phyloP scores from a whole-genome alignment of 164 flowering plant species.

The Sextonia rubra region DNA sequence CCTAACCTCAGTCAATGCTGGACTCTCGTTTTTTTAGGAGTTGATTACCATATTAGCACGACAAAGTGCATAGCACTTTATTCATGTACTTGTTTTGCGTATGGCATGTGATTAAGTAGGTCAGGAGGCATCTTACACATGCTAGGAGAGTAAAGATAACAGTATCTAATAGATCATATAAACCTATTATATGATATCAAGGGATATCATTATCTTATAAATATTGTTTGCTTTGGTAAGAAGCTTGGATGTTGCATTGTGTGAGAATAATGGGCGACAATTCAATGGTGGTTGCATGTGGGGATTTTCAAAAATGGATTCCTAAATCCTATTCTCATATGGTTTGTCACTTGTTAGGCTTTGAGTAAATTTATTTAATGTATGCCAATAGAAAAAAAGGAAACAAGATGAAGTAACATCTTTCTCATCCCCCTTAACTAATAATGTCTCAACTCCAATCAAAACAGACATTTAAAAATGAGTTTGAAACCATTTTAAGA shows the following conservation, averaged over 20 bases:
- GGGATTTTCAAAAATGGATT: background rate
- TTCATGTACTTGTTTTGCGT: slow-evolving; percentile 1
- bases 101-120: slow-evolving; percentile 20
- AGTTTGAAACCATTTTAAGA: no score
- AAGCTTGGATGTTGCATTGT: slow-evolving; percentile 11
- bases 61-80: background rate
- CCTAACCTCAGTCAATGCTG: slow-evolving; percentile 8
- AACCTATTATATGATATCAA: slow-evolving; percentile 3
- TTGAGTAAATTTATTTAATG: no score
- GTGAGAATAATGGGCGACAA: slow-evolving; percentile 17
- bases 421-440: no score
- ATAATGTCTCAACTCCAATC: no score
- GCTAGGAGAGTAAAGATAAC: slow-evolving; percentile 8
- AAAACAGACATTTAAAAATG: no score
- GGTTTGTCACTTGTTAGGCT: no score
- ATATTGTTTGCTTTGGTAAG: background rate
- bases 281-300: slow-evolving; percentile 9
- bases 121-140: slow-evolving; percentile 22
- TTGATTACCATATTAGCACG: background rate
- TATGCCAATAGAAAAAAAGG: no score
- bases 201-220: background rate
- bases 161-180: background rate
- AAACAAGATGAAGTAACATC: no score
- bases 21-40: background rate
- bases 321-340: no score